These are phyloP conservation scores for Fusarium brevicatenulatum DNA, from an alignment of 2,329 filamentous ascomycete species.

Conservation along the genomic window DNA sequence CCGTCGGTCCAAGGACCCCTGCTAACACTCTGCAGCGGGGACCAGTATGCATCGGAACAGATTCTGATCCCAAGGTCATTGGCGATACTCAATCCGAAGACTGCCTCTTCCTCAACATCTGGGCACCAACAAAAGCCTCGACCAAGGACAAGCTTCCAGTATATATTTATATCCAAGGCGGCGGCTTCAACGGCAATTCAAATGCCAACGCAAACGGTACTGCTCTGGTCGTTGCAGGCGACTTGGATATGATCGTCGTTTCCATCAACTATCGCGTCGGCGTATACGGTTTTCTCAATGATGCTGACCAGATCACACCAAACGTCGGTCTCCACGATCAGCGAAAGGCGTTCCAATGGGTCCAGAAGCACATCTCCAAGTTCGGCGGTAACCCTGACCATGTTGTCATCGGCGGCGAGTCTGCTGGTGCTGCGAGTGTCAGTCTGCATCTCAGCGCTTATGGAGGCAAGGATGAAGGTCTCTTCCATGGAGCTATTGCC, in stretches of 20 bases:
- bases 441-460: slow-evolving; percentile 70
- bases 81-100: slow-evolving; percentile 62
- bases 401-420: slow-evolving; percentile 74
- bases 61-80: slow-evolving; percentile 21
- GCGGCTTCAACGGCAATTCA: slow-evolving; percentile 65
- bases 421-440: slow-evolving; percentile 74
- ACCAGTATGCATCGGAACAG: slow-evolving; percentile 47
- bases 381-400: slow-evolving; percentile 77
- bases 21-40: slow-evolving; percentile 36
- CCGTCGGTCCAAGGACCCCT: not conserved
- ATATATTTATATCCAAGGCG: slow-evolving; percentile 68
- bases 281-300: slow-evolving; percentile 75
- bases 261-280: slow-evolving; percentile 82
- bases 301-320: slow-evolving; percentile 64
- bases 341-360: slow-evolving; percentile 75
- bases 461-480: slow-evolving; percentile 57
- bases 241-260: slow-evolving; percentile 72
- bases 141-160: slow-evolving; percentile 68
- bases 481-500: slow-evolving; percentile 63
- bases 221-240: slow-evolving; percentile 66
- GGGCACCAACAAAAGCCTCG: slow-evolving; percentile 65
- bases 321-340: slow-evolving; percentile 80
- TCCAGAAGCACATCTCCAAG: slow-evolving; percentile 70
- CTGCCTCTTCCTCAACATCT: slow-evolving; percentile 75
- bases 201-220: slow-evolving; percentile 67